Evolutionary conservation across 2,329 filamentous ascomycete genomes (phyloP).

Genomic region (Fusarium dimerum): DNA sequence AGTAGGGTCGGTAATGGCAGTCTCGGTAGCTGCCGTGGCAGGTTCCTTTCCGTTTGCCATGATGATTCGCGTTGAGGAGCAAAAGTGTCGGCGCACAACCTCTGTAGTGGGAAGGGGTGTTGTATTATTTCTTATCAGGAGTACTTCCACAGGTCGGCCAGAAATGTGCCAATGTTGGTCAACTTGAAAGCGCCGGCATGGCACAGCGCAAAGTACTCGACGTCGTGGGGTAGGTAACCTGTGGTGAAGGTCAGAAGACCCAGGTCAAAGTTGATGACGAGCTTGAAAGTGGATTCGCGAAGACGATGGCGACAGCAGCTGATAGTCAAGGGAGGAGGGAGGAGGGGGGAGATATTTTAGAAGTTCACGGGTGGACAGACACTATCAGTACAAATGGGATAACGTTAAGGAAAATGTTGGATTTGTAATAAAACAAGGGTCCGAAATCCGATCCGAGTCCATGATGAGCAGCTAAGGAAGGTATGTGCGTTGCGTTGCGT

Average conservation of each 20-base stretch:
- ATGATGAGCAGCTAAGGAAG: not conserved
- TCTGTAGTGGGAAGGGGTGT: not conserved
- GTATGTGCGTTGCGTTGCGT: too few species aligned
- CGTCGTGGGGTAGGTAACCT: too few species aligned
- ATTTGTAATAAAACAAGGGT: not conserved
- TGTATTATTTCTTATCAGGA: not conserved
- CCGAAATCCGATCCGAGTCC: not conserved
- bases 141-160: not conserved
- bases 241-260: too few species aligned
- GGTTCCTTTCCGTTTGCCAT: constrained; percentile 12
- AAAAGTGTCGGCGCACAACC: not conserved
- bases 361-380: too few species aligned
- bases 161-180: constrained; percentile 12
- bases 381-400: too few species aligned
- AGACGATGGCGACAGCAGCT: too few species aligned
- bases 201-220: not conserved
- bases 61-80: not conserved
- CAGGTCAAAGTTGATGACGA: too few species aligned
- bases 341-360: too few species aligned
- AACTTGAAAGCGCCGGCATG: constrained; percentile 14
- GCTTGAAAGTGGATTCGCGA: too few species aligned
- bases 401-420: not conserved
- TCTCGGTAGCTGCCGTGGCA: not conserved
- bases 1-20: not conserved
- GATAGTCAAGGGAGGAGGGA: too few species aligned